A percentile compares a stretch with the other conserved stretches of the same genome.
Conservation (phyloP, 1,139 yeast species). For the Pichia kudriavzevii region DNA sequence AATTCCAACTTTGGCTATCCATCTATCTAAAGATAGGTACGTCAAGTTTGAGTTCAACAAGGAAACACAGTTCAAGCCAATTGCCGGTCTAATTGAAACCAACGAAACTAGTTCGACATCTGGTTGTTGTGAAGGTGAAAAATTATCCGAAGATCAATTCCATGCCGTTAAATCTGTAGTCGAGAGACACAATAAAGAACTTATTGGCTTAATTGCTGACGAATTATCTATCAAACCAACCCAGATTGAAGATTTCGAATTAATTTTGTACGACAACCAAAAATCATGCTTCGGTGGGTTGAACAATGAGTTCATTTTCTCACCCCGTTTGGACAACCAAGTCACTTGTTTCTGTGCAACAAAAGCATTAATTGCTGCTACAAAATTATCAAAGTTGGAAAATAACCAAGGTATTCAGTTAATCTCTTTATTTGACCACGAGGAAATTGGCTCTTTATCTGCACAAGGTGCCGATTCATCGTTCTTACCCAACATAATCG, state of each 20-base stretch:
- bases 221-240: conserved; percentile 45
- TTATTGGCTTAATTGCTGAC: conserved; percentile 60
- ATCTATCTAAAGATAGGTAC: conserved; percentile 70
- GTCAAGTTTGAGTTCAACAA: conserved; percentile 81
- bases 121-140: conserved; percentile 39
- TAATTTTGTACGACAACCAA: conserved; percentile 82
- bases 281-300: conserved; percentile 79
- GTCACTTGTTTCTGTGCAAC: conserved; percentile 80
- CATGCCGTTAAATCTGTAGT: conserved; percentile 59
- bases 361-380: conserved; percentile 58
- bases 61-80: conserved; percentile 81
- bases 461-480: conserved; percentile 97
- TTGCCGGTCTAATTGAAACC: conserved; percentile 56
- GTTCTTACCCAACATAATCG: conserved; percentile 70
- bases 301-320: conserved; percentile 82
- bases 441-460: conserved; percentile 86
- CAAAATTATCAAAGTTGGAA: conserved; percentile 30
- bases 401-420: conserved; percentile 55
- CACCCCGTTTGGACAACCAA: conserved; percentile 89
- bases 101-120: conserved; percentile 4
- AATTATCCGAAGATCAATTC: conserved; percentile 48
- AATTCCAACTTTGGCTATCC: conserved; percentile 89
- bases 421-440: conserved; percentile 85
- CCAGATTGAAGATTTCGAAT: conserved; percentile 82
- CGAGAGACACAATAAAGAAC: conserved; percentile 67